Evolutionary conservation across 106 monocot genomes (phyloP).

Genomic region (Allium fistulosum): DNA sequence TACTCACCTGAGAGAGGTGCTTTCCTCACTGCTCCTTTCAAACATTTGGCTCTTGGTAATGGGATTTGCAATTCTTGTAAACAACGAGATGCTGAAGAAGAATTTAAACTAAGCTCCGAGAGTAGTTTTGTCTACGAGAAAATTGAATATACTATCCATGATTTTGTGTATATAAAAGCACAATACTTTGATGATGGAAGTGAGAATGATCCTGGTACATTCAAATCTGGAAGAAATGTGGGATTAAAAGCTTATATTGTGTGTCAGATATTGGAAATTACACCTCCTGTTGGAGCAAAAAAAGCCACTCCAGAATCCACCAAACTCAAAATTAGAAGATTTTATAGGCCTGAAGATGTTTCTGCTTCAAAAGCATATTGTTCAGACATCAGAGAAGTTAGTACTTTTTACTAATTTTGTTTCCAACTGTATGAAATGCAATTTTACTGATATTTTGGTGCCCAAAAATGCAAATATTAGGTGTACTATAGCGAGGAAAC

Average conservation of each 20-base stretch:
- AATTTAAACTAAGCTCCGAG: conserved; percentile 38
- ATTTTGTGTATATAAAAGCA: conserved; percentile 68
- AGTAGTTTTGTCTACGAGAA: conserved; percentile 53
- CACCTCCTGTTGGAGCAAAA: conserved; percentile 12
- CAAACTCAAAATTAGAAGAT: conserved; percentile 61
- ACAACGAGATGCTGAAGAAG: conserved; percentile 27
- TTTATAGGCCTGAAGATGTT: conserved; percentile 91
- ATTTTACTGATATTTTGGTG: conserved; percentile 6
- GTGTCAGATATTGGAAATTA: conserved; percentile 61
- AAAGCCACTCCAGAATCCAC: conserved; percentile 34
- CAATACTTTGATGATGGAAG: conserved; percentile 48
- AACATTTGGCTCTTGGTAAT: conserved; percentile 60
- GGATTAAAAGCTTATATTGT: conserved; percentile 72
- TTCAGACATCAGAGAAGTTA: conserved; percentile 93
- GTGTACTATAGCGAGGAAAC: conserved; percentile 83
- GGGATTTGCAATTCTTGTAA: conserved; percentile 77
- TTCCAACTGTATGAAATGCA: background rate
- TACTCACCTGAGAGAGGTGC: conserved; percentile 88
- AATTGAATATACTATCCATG: conserved; percentile 54
- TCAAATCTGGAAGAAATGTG: conserved; percentile 76
- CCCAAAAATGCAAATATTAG: conserved; percentile 19
- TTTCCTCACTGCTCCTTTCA: conserved; percentile 51
- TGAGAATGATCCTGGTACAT: conserved; percentile 49
- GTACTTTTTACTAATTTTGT: conserved; percentile 1
- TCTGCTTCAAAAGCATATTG: conserved; percentile 66